Evolutionary conservation across 352 stramenopile genomes (phyloP).

Genomic region (Thalassiosira sp.): DNA sequence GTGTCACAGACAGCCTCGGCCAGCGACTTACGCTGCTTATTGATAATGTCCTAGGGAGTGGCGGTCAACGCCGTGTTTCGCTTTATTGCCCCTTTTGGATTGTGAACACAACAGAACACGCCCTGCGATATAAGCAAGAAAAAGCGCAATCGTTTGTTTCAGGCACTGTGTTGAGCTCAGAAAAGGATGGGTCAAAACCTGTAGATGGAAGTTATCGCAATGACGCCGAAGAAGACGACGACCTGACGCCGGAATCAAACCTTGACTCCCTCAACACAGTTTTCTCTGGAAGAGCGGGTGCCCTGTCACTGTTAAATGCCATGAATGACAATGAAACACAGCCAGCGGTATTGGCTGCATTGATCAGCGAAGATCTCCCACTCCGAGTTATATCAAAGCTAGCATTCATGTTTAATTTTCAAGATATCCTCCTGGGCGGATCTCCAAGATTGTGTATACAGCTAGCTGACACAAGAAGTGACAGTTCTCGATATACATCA

Average conservation of each 20-base stretch:
- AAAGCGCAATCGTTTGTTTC: slow-evolving; percentile 70
- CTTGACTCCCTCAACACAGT: slow-evolving; percentile 60
- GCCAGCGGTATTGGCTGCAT: slow-evolving; percentile 52
- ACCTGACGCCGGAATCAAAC: slow-evolving; percentile 7
- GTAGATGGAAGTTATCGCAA: slow-evolving; percentile 77
- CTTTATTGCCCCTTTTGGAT: slow-evolving; percentile 89
- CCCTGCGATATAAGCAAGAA: slow-evolving; percentile 84
- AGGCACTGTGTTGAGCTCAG: slow-evolving; percentile 71
- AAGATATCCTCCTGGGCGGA: slow-evolving; percentile 64
- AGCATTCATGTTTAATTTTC: slow-evolving; percentile 90
- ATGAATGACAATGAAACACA: slow-evolving; percentile 20
- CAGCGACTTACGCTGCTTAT: slow-evolving; percentile 83
- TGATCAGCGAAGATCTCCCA: slow-evolving; percentile 81
- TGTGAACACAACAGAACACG: slow-evolving; percentile 87
- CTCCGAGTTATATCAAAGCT: slow-evolving; percentile 75
- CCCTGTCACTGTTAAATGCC: slow-evolving; percentile 52
- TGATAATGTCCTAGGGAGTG: slow-evolving; percentile 85
- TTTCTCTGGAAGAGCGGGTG: slow-evolving; percentile 77
- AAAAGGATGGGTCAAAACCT: slow-evolving; percentile 77
- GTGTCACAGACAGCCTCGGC: slow-evolving; percentile 85
- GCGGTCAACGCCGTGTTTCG: slow-evolving; percentile 82
- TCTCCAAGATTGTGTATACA: slow-evolving; percentile 80
- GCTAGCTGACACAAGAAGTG: slow-evolving; percentile 68
- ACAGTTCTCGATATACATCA: slow-evolving; percentile 63
- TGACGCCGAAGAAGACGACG: slow-evolving; percentile 46